Conservation (phyloP, 768 basidiomycete genomes). For the Lactarius sanguifluus region DNA sequence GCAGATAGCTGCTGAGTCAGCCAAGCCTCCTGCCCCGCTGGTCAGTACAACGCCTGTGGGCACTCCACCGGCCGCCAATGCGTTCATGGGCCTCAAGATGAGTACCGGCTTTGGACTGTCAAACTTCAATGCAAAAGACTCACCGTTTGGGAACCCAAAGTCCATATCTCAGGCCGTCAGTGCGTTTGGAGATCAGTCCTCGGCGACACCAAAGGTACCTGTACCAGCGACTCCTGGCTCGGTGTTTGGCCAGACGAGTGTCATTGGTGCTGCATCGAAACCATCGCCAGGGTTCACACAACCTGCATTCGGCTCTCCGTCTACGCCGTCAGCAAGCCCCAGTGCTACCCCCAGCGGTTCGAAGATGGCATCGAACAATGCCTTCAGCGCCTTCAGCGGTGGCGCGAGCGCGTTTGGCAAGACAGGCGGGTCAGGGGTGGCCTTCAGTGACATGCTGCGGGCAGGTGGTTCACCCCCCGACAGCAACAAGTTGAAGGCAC, state of each 20-base stretch:
- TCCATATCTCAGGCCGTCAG: slow-evolving; percentile 25
- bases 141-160: slow-evolving; percentile 33
- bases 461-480: slow-evolving; percentile 28
- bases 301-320: slow-evolving; percentile 40
- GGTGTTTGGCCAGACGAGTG: slow-evolving; percentile 39
- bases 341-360: slow-evolving; percentile 30
- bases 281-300: slow-evolving; percentile 38
- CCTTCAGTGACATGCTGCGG: slow-evolving; percentile 65
- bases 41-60: slow-evolving; percentile 32
- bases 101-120: slow-evolving; percentile 24
- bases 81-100: slow-evolving; percentile 28
- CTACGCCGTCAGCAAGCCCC: slow-evolving; percentile 7
- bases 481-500: slow-evolving; percentile 19
- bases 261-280: slow-evolving; percentile 9
- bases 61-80: slow-evolving; percentile 26
- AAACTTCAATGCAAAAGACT: slow-evolving; percentile 29
- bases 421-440: slow-evolving; percentile 42
- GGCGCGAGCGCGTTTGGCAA: slow-evolving; percentile 44
- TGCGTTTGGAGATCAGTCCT: slow-evolving; percentile 17
- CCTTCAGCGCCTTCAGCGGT: slow-evolving; percentile 42
- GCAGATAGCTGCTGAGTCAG: background rate
- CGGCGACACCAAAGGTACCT: slow-evolving; percentile 29
- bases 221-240: slow-evolving; percentile 36
- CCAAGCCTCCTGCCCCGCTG: background rate
- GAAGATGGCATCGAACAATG: slow-evolving; percentile 36